Conservation (phyloP, 768 basidiomycete genomes). For the Naganishia randhawae region DNA sequence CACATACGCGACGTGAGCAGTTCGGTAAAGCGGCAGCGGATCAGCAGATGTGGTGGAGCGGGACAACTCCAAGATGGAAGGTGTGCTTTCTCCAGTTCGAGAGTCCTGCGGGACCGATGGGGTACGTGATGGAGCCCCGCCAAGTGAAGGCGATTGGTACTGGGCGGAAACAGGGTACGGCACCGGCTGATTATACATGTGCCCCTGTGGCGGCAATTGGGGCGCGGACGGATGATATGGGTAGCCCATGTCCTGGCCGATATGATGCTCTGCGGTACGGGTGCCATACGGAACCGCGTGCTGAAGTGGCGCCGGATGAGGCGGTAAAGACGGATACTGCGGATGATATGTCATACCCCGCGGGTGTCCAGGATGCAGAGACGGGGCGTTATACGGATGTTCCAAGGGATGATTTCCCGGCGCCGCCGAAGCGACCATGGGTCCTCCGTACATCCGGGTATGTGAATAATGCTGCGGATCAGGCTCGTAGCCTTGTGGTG, state of each 20-base stretch:
- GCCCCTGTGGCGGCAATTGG: not conserved
- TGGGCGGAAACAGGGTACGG: not conserved
- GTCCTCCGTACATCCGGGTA: not conserved
- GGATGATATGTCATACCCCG: not conserved
- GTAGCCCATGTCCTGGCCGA: not conserved
- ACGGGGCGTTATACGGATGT: not conserved
- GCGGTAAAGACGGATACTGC: not conserved
- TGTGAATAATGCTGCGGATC: not conserved
- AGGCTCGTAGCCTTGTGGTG: not conserved
- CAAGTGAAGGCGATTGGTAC: not conserved
- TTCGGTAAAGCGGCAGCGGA: not conserved
- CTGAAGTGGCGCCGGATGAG: not conserved
- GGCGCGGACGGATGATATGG: not conserved
- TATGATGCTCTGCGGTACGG: not conserved
- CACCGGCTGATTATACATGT: not conserved
- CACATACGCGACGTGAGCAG: not conserved
- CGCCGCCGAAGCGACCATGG: too few relatives aligned
- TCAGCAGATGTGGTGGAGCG: not conserved
- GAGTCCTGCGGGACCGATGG: not conserved
- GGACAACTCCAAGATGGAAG: not conserved
- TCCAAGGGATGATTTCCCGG: not conserved
- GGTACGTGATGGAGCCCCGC: not conserved
- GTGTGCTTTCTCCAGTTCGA: not conserved
- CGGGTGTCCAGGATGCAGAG: not conserved
- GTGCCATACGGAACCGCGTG: not conserved